Percentiles rank a stretch among this genome's conserved stretches.
Evolutionary conservation across 2,329 filamentous ascomycete genomes (phyloP).

Genomic region (Eutypella sp.): DNA sequence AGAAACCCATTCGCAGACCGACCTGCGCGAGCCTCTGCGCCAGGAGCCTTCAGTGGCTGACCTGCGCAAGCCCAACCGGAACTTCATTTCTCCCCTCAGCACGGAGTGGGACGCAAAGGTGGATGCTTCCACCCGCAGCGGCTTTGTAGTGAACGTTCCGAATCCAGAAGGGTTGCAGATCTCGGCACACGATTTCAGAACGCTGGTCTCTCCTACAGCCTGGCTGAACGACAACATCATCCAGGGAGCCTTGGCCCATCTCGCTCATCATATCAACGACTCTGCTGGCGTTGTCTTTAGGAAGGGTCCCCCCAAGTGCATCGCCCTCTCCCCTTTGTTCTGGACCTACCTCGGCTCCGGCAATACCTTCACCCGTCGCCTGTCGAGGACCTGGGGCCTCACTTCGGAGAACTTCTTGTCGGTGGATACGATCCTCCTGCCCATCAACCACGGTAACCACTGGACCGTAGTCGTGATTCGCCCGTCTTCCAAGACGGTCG

Average conservation of each 20-base stretch:
- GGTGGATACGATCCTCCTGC: conserved; percentile 65
- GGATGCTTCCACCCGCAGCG: conserved; percentile 6
- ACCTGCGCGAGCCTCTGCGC: no score
- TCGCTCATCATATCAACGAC: conserved; percentile 56
- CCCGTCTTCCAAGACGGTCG: conserved; percentile 53
- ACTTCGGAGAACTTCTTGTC: conserved; percentile 56
- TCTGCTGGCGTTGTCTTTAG: conserved; percentile 46
- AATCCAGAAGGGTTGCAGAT: conserved; percentile 48
- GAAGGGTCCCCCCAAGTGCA: conserved; percentile 51
- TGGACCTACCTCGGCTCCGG: conserved; percentile 48
- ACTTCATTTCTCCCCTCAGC: conserved; percentile 14
- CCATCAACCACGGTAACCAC: conserved; percentile 59
- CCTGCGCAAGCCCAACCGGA: conserved; percentile 15
- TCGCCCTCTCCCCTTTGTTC: conserved; percentile 63
- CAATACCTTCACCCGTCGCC: conserved; percentile 45
- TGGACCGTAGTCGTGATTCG: conserved; percentile 70
- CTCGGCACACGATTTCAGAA: conserved; percentile 56
- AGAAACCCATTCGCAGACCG: no score
- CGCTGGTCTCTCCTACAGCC: conserved; percentile 47
- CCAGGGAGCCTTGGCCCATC: conserved; percentile 58
- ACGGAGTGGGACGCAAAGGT: conserved; percentile 19
- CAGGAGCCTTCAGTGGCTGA: no score
- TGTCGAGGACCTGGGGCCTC: conserved; percentile 51
- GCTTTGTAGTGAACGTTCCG: conserved; percentile 1
- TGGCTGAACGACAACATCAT: conserved; percentile 79